These are phyloP conservation scores for Blastobotrys indianensis DNA, from an alignment of 1,139 yeast species.

Conservation along the genomic window DNA sequence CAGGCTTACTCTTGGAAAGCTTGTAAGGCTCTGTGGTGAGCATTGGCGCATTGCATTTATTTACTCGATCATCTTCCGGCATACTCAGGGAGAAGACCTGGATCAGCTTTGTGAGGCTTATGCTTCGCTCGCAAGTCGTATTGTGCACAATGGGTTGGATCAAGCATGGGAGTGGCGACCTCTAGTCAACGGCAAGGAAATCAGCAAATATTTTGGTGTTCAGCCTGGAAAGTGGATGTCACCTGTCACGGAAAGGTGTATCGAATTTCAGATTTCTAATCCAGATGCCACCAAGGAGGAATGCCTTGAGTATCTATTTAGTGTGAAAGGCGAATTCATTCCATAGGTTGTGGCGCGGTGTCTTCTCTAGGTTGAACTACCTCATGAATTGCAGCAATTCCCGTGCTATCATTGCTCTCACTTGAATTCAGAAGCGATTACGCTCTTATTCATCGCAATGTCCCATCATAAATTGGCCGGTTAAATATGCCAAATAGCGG, in stretches of 20 bases:
- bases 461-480: too few species aligned
- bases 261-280: constrained; percentile 71
- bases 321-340: constrained; percentile 1
- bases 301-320: constrained; percentile 19
- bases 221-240: constrained; percentile 89
- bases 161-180: constrained; percentile 34
- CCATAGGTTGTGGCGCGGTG: too few species aligned
- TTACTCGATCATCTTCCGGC: constrained; percentile 19
- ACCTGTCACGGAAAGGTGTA: constrained; percentile 46
- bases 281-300: constrained; percentile 51
- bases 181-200: constrained; percentile 54
- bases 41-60: constrained; percentile 44
- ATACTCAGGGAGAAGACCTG: constrained; percentile 4
- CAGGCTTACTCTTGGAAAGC: constrained; percentile 43
- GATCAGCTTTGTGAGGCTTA: constrained; percentile 11
- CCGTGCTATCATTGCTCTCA: too few species aligned
- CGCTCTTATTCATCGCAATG: too few species aligned
- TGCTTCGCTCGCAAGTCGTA: constrained; percentile 16
- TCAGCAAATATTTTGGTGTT: constrained; percentile 44
- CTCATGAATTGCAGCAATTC: too few species aligned
- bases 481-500: too few species aligned
- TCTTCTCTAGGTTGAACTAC: too few species aligned
- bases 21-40: constrained; percentile 50
- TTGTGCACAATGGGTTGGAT: constrained; percentile 22
- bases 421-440: too few species aligned